phyloP scores from a whole-genome alignment of 768 basidiomycete species.

The Kwoniella botswanensis region DNA sequence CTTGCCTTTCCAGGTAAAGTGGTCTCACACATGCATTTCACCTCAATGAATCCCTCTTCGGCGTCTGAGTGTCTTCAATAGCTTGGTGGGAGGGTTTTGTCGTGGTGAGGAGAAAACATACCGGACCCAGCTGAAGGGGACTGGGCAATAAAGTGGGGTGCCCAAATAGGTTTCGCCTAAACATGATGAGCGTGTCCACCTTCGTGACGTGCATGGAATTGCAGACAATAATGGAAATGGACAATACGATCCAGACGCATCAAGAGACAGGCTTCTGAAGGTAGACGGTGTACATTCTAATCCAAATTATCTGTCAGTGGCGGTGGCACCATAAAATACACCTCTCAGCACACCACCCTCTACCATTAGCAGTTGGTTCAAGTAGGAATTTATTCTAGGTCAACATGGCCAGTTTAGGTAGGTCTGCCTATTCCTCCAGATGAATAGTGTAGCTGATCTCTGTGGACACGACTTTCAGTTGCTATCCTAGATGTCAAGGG shows the following conservation, averaged over 20 bases:
- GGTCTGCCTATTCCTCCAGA: neutral
- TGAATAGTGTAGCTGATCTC: neutral
- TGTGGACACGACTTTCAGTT: constrained; percentile 59
- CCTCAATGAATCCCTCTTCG: neutral
- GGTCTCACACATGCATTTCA: neutral
- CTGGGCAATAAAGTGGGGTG: neutral
- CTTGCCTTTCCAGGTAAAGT: no score
- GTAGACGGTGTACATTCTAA: no score
- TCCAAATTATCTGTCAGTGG: no score
- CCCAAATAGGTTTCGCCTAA: neutral
- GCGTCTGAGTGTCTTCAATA: neutral
- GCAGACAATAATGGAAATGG: neutral
- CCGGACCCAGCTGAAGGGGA: neutral
- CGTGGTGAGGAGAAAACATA: neutral
- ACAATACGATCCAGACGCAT: neutral
- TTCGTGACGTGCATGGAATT: neutral
- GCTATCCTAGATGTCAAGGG: constrained; percentile 98
- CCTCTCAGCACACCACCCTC: no score
- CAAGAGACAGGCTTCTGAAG: no score
- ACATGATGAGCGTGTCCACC: constrained; percentile 11
- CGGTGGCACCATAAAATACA: no score
- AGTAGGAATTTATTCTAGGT: neutral
- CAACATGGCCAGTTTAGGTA: constrained; percentile 35
- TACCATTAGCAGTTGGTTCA: no score
- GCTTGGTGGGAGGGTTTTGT: no score